phyloP scores from a whole-genome alignment of 139 green algal genomes.

The Haematococcus sp. region DNA sequence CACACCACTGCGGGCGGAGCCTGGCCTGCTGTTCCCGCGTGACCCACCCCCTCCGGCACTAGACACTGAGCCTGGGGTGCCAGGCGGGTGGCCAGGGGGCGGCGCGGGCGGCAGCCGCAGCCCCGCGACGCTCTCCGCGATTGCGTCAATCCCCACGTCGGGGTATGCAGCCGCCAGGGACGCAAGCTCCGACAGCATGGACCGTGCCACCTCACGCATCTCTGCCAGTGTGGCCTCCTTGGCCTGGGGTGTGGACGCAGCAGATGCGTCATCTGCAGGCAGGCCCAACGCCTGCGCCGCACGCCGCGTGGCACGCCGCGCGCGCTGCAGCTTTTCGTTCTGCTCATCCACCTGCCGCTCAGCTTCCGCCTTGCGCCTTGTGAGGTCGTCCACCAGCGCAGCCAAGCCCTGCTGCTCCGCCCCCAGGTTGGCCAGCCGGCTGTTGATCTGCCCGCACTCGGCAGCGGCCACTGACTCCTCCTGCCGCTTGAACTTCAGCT shows the following conservation, averaged over 20 bases:
- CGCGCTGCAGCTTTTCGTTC: conserved; percentile 48
- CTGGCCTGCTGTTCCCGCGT: too few species aligned
- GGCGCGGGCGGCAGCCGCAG: conserved; percentile 27
- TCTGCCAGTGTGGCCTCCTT: conserved; percentile 25
- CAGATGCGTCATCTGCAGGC: conserved; percentile 8
- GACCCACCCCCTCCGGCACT: too few species aligned
- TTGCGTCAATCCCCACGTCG: conserved; percentile 9
- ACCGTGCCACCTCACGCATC: conserved; percentile 12
- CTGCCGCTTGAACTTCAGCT: conserved; percentile 53
- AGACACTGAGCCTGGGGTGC: too few species aligned
- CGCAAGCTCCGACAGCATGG: conserved; percentile 41
- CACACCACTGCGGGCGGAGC: too few species aligned
- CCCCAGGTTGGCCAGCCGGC: conserved; percentile 21
- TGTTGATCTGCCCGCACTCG: conserved; percentile 41
- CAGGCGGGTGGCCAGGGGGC: too few species aligned
- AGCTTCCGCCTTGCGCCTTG: conserved; percentile 27
- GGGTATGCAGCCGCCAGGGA: conserved; percentile 31
- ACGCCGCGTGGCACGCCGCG: conserved; percentile 27
- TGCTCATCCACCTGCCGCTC: conserved; percentile 51
- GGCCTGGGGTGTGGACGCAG: not conserved
- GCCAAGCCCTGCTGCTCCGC: conserved; percentile 40
- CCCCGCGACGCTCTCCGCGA: conserved; percentile 33
- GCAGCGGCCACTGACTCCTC: conserved; percentile 28
- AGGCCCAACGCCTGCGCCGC: conserved; percentile 30
- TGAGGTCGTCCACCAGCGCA: conserved; percentile 40